Base-by-base conservation (phyloP, 768 basidiomycete species). In the Kwoniella dejecticola region DNA sequence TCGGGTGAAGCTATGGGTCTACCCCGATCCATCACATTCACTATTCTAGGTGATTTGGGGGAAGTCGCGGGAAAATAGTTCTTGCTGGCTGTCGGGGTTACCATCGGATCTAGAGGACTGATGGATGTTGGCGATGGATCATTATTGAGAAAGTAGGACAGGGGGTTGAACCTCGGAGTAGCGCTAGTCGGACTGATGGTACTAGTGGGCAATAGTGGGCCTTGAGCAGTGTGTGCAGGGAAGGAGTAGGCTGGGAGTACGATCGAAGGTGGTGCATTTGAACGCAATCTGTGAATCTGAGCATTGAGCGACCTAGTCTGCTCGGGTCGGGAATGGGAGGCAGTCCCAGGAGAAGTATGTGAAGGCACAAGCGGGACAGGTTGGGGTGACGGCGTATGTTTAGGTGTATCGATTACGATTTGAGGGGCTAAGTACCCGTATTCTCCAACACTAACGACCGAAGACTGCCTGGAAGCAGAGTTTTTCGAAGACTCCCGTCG, bases 401-500 rank as follows among this genome's bases (percentile, higher is more conserved):
- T 56, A 10, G 60, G 46, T 8, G 33, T 59, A 47, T 75, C 70
- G 33, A 72, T 70, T n/a, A 66, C 62, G 24, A 75, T 75, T 30
- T 67, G 62, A 21, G 73, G 70, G 7, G 55, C 73, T 17, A 75
- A 63, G 41, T 75, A 75, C 13, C 66, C 68, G 48, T 72, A 75
- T 42, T 75, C 73, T 26, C 59, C 47, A 13, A 72, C 66, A 57
- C 73, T 71, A 60, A 69, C 67, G n/a, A 67, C 54, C 5, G 67
- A 69, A 24, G 67, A 70, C 42, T 70, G 68, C 4, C 66, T 61
- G n/a, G 67, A 27, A n/a, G 62, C 44, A 17, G 62, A 47, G 0
- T 30, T 21, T 17, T 48, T 29, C 1, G 49, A 36, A 42, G 41
- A 42, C 11, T 6, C 6, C 19, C 41, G 11, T 7, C 41, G 11